Base-by-base conservation (phyloP, 768 basidiomycete genomes). In the Gymnopilus dilepis region DNA sequence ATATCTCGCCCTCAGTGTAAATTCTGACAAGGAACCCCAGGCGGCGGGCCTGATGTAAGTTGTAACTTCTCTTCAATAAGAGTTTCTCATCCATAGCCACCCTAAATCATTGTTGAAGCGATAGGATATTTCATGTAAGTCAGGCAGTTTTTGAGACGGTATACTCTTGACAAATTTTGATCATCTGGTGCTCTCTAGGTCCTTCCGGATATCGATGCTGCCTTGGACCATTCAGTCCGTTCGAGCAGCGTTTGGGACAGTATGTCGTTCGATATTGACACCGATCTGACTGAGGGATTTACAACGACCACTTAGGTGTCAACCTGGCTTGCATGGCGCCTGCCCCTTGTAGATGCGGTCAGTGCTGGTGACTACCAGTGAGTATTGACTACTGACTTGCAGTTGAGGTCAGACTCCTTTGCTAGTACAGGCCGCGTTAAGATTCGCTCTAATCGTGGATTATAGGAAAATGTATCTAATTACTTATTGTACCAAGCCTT, bases 41-140 rank as follows among this genome's bases (percentile, higher is more conserved):
- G 60, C 28, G 54, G 43, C 3, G 60, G 60, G 2, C 60, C 60
- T 22, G 54, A 61, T 51, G 60, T 61, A 50, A 24, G 60, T 48
- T 43, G 8, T 15, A 6, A 8, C 19, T 58, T n/a, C n/a, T n/a
- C n/a, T n/a, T n/a, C n/a, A n/a, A n/a, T n/a, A n/a, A n/a, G n/a
- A n/a, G n/a, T n/a, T n/a, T n/a, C n/a, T n/a, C n/a, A n/a, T n/a
- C n/a, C n/a, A n/a, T n/a, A n/a, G n/a, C n/a, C n/a, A n/a, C n/a
- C n/a, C n/a, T n/a, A n/a, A n/a, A n/a, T n/a, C n/a, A n/a, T n/a
- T n/a, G n/a, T n/a, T n/a, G n/a, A n/a, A n/a, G 5, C 12, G 15
- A 3, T 22, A 50, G 47, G n/a, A 50, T n/a, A 11, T 50, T 30
- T 11, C 47, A 6, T 50, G 47, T 50, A 50, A 31, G 30, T 19